Base-by-base conservation (phyloP, 306 rosid species). In the Vigna nakashimae region DNA sequence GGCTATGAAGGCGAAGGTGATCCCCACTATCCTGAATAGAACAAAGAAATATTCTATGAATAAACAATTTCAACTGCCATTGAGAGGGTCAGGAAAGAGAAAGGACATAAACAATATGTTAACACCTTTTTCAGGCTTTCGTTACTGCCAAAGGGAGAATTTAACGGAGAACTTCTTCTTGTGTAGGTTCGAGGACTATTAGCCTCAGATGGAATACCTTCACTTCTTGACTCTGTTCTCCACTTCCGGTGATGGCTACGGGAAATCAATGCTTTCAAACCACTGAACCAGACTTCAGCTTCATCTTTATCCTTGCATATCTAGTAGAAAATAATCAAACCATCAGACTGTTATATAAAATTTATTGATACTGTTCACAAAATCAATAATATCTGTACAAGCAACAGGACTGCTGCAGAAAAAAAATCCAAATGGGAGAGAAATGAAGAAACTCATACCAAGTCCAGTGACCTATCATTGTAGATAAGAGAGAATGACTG, bases 271-370 rank as follows among this genome's bases (percentile, higher is more conserved):
- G 97, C 97, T 88, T 96, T 96, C 83, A 96, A 86, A 64, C 99
- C 99, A 82, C 98, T 92, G 80, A 96, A 96, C 99, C 99, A 96
- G 75, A 88, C 97, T 84, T 96, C 99, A 71, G 99, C 97, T 85
- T 96, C 99, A 86, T 96, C 99, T 88, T 96, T 96, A 87, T 96
- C 99, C 84, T 96, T 96, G 90, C 99, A 96, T 79, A 96, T 96
- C 99, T 96, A 85, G 90, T 80, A 71, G 30, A 81, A 43, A 74
- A 74, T 55, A 64, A 83, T 30, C 86, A 84, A 48, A 80, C 55
- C 70, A 79, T 78, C 12, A 80, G 63, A 72, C 70, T 82, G 63
- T 82, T 69, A 69, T 22, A 65, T 69, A 65, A 59, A 40, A 74
- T 40, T 60, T 38, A 28, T 69, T 69, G 60, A 42, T 49, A 74